Base-by-base conservation (phyloP, 495 filamentous ascomycete genomes). In the Xylaria castorea region DNA sequence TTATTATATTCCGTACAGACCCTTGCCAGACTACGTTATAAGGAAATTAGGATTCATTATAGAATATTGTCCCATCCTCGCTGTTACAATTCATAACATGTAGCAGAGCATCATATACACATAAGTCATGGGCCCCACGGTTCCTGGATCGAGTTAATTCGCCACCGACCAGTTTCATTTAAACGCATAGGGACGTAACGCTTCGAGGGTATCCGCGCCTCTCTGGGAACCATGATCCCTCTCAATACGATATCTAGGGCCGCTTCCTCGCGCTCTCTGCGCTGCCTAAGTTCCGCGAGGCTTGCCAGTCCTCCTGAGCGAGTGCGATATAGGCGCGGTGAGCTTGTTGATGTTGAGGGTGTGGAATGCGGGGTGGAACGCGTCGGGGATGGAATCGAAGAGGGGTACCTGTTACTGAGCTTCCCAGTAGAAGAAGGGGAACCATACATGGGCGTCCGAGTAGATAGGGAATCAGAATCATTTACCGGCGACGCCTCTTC, bases 101-200 rank as follows among this genome's bases (percentile, higher is more conserved):
- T 61, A 61, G 32, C 57, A 61, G 6, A 34, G n/a, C 20, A 22
- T 22, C 18, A 61, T 36, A 61, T 16, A 38, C 18, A 36, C 32
- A n/a, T 61, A 20, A 61, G 34, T 61, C 58, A 61, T n/a, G 51
- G 42, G 20, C 70, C 70, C 70, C 62, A 61, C 11, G 62, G 62
- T 46, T 72, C 70, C 27, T 12, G 8, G 20, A 72, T 67, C n/a
- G 63, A 60, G 12, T 42, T 1, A 74, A 78, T 74, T n/a, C 78
- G 75, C 80, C 78, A 83, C 61, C 73, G 75, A 50, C 76, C 78
- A 25, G 51, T 70, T 40, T 76, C 75, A 57, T 80, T 71, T 68
- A 77, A 58, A 55, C 40, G 34, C 74, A 76, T 74, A 25, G 55
- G 50, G 7, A 76, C 22, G 5, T 32, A 78, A 73, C 9, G 68